phyloP scores from a whole-genome alignment of 2,329 filamentous ascomycete genomes.

The Colletotrichum melonis region DNA sequence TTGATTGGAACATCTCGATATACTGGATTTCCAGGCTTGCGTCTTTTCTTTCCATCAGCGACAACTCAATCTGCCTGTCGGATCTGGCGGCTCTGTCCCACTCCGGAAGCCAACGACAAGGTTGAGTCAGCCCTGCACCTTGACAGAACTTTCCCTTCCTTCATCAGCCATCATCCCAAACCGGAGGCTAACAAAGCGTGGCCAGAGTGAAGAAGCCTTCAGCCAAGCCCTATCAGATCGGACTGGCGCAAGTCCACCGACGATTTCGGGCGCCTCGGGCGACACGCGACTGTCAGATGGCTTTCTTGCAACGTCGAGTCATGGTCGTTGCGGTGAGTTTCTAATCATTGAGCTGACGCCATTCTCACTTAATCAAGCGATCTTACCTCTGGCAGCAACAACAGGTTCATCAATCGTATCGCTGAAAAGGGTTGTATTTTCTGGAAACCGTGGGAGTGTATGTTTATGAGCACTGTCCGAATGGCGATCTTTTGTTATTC shows the following conservation, averaged over 20 bases:
- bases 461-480: neutral
- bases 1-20: neutral
- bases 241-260: neutral
- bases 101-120: neutral
- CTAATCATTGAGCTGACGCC: conserved; percentile 4
- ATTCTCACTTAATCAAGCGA: neutral
- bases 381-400: neutral
- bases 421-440: neutral
- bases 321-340: neutral
- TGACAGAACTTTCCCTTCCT: neutral
- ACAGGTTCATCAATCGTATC: neutral
- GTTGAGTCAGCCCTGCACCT: conserved; percentile 1
- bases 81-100: conserved; percentile 5
- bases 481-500: neutral
- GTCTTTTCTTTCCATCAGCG: too few relatives aligned
- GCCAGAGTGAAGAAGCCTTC: neutral
- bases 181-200: neutral
- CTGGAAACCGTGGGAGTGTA: neutral
- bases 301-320: neutral
- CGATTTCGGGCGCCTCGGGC: neutral
- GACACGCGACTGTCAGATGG: neutral
- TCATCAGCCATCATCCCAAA: neutral
- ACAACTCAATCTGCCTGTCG: neutral
- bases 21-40: neutral
- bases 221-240: neutral